Evolutionary conservation across 768 basidiomycete genomes (phyloP).

Genomic region (Lactifluus echinatus): DNA sequence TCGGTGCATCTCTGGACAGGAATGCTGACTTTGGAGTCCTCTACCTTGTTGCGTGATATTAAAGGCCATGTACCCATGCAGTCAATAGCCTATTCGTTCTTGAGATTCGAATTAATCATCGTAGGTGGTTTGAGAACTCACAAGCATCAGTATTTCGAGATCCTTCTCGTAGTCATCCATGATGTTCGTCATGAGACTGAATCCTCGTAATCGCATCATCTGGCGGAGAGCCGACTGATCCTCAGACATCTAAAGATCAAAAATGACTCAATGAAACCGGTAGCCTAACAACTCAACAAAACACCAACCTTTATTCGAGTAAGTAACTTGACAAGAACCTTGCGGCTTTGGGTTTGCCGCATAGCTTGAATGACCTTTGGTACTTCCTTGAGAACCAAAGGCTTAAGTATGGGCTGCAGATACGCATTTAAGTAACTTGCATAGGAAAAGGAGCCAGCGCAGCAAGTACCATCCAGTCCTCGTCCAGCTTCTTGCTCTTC

Average conservation of each 20-base stretch:
- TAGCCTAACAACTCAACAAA: neutral
- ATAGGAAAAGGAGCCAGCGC: neutral
- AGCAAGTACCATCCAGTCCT: slow-evolving; percentile 73
- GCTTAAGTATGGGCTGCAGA: slow-evolving; percentile 62
- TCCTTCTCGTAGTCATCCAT: slow-evolving; percentile 70
- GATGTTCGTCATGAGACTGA: slow-evolving; percentile 85
- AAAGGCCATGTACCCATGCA: slow-evolving; percentile 76
- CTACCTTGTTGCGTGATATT: slow-evolving; percentile 82
- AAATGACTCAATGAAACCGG: neutral
- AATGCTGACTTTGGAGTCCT: slow-evolving; percentile 58
- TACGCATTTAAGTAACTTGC: neutral
- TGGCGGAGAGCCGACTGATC: slow-evolving; percentile 71
- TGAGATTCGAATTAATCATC: neutral
- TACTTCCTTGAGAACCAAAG: slow-evolving; percentile 69
- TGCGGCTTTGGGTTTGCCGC: slow-evolving; percentile 76
- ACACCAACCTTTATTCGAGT: slow-evolving; percentile 69
- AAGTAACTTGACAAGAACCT: slow-evolving; percentile 75
- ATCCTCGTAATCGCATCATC: slow-evolving; percentile 87
- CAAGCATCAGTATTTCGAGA: slow-evolving; percentile 58
- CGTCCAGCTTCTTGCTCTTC: slow-evolving; percentile 88
- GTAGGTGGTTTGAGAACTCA: slow-evolving; percentile 30
- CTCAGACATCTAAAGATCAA: slow-evolving; percentile 60
- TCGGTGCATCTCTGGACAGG: slow-evolving; percentile 49
- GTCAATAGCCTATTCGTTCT: slow-evolving; percentile 42
- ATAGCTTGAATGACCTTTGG: slow-evolving; percentile 90